Base-by-base conservation (phyloP, 495 filamentous ascomycete genomes). In the Talaromyces wortmannii region DNA sequence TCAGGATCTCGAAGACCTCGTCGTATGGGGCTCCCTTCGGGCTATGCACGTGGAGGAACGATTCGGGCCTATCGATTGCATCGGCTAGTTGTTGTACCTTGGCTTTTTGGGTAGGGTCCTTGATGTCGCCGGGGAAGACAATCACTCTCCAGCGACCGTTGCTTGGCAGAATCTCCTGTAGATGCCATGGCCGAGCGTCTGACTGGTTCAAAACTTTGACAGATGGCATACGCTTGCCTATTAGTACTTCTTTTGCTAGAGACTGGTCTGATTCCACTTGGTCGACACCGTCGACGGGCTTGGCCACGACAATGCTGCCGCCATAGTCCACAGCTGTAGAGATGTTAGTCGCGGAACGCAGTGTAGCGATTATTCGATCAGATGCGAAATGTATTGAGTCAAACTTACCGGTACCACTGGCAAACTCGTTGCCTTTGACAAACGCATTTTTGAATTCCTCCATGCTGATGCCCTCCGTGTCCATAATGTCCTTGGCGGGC, bases 81-180 rank as follows among this genome's bases (percentile, higher is more conserved):
- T 63, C 60, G 32, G 79, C 78, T 30, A 86, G 71, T 2, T 51
- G 52, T 5, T 78, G 62, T 0, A 85, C 60, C 15, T 79, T 67
- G 5, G 61, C 32, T 46, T 59, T 65, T 57, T 82, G 76, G 0
- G 6, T 23, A 53, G 70, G 13, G 50, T 72, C 5, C n/a, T 65
- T 57, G 13, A 89, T 63, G 63, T 87, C 78, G 4, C 86, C 87
- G 0, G 78, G 78, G 51, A 89, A 87, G 11, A 88, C 55, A n/a
- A 90, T 76, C 48, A 90, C 66, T 3, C 85, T 67, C 73, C 82
- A 91, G 6, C 79, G 71, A 0, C 87, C 87, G 61, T 88, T 81
- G 1, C 69, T 73, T 42, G 68, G 69, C 11, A 85, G 63, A 11
- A 68, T 58, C 6, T 64, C 59, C 50, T 67, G 63, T 31, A 87